Conservation (phyloP, 2,329 filamentous ascomycete genomes). For the Colletotrichum theobromicola region DNA sequence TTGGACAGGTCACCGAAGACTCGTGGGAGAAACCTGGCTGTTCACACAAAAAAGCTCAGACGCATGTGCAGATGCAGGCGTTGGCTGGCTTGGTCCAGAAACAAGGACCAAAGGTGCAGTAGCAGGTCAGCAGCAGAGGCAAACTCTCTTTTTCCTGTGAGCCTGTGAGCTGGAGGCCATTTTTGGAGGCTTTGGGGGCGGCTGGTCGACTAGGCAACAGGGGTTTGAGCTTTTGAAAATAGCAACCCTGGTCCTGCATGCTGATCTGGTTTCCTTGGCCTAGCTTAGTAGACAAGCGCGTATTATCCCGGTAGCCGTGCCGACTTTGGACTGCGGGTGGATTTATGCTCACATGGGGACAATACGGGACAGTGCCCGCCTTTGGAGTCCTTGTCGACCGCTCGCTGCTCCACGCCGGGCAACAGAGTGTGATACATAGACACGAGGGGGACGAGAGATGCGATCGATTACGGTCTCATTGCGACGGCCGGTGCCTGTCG, state of each 20-base stretch:
- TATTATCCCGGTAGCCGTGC: background rate
- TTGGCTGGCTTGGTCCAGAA: background rate
- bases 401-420: background rate
- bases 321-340: background rate
- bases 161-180: background rate
- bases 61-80: background rate
- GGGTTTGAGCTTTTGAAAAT: slow-evolving; percentile 15
- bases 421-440: background rate
- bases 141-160: slow-evolving; percentile 11
- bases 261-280: slow-evolving; percentile 14
- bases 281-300: background rate
- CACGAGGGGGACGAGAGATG: background rate
- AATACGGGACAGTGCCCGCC: background rate
- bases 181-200: slow-evolving; percentile 1
- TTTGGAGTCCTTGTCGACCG: background rate
- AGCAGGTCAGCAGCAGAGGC: background rate
- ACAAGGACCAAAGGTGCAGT: background rate
- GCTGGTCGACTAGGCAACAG: slow-evolving; percentile 17
- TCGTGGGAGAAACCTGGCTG: background rate
- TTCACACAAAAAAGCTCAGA: background rate
- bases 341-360: background rate
- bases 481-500: background rate
- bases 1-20: background rate
- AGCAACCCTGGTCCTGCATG: slow-evolving; percentile 19
- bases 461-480: background rate